Evolutionary conservation across 2,329 filamentous ascomycete species (phyloP).

Genomic region (Aspergillus tubingensis): DNA sequence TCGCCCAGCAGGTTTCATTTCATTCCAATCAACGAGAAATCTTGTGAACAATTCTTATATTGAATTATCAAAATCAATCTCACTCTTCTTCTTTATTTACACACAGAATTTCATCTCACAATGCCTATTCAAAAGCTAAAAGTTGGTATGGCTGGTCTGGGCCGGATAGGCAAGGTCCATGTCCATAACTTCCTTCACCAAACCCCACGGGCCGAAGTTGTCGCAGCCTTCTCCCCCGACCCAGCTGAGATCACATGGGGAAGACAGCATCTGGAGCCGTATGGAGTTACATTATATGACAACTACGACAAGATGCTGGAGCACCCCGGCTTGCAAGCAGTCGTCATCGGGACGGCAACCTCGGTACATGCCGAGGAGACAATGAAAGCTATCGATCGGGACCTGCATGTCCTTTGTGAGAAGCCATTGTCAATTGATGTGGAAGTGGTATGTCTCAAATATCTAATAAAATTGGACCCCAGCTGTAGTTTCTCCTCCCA

Average conservation of each 20-base stretch:
- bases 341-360: constrained; percentile 56
- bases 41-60: neutral
- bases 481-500: too few relatives aligned
- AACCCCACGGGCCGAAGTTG: constrained; percentile 50
- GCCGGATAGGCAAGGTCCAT: constrained; percentile 52
- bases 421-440: constrained; percentile 56
- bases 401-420: constrained; percentile 59
- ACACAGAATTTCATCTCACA: neutral
- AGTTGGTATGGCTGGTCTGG: constrained; percentile 50
- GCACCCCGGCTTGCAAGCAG: constrained; percentile 55
- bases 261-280: constrained; percentile 50
- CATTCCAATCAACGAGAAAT: neutral
- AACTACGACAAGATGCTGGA: constrained; percentile 58
- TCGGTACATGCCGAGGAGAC: constrained; percentile 58
- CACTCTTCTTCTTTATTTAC: neutral
- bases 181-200: constrained; percentile 49
- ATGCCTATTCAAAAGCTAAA: constrained; percentile 39
- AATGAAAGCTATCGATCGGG: constrained; percentile 56
- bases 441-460: constrained; percentile 51
- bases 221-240: constrained; percentile 51
- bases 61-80: neutral
- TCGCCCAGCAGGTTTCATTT: neutral
- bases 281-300: constrained; percentile 53
- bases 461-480: neutral
- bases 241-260: constrained; percentile 52